These are phyloP conservation scores for Globisporangium cederbergense DNA, from an alignment of 352 stramenopile genomes.

Conservation along the genomic window DNA sequence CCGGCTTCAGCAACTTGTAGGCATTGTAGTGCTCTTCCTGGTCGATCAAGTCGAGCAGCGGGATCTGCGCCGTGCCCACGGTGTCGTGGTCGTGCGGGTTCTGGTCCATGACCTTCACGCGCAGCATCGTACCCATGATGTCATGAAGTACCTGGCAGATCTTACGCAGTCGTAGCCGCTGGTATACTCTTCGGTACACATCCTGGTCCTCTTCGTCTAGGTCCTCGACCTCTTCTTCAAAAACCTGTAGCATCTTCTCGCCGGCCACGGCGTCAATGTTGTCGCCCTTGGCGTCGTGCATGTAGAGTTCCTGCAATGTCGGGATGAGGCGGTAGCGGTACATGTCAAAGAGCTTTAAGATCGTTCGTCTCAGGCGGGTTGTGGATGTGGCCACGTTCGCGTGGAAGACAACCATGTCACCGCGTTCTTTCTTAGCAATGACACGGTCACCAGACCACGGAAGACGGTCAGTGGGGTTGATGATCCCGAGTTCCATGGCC, in stretches of 20 bases:
- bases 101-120: conserved; percentile 60
- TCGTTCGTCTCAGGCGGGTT: conserved; percentile 43
- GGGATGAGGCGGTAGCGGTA: conserved; percentile 47
- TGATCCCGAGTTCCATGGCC: conserved; percentile 44
- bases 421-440: conserved; percentile 8
- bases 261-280: conserved; percentile 31
- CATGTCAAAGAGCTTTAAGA: conserved; percentile 59
- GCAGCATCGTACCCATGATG: conserved; percentile 53
- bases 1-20: conserved; percentile 49
- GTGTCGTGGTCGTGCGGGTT: conserved; percentile 42
- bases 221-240: conserved; percentile 65
- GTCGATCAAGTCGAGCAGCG: conserved; percentile 67
- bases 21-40: conserved; percentile 49
- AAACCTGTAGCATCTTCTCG: conserved; percentile 48
- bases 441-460: conserved; percentile 42
- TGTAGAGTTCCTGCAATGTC: conserved; percentile 46
- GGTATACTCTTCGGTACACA: conserved; percentile 47
- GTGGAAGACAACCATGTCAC: conserved; percentile 37
- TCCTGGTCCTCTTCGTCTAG: conserved; percentile 52
- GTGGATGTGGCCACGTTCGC: conserved; percentile 47
- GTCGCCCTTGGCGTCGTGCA: conserved; percentile 41
- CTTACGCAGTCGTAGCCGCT: conserved; percentile 53
- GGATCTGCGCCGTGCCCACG: conserved; percentile 56
- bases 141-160: conserved; percentile 54
- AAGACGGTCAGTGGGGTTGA: conserved; percentile 24